Evolutionary conservation across 192 early-diverging fungal species (phyloP).

Genomic region (Gamsiella multidivaricata): DNA sequence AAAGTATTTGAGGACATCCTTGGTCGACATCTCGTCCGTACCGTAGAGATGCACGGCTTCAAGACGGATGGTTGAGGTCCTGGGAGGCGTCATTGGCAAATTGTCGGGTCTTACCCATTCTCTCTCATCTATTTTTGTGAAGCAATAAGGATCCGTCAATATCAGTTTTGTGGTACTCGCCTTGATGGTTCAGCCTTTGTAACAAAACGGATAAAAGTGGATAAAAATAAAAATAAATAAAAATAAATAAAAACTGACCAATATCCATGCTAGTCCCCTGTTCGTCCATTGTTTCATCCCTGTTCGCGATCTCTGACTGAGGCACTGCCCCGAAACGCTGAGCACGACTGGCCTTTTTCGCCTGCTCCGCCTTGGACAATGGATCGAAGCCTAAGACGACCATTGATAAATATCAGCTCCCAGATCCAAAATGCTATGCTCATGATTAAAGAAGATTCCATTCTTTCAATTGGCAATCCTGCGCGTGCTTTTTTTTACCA

Average conservation of each 20-base stretch:
- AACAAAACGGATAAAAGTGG: too few relatives aligned
- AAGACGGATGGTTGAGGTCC: conserved; percentile 37
- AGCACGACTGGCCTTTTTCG: conserved; percentile 39
- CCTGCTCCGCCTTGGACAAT: conserved; percentile 41
- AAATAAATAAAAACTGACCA: too few relatives aligned
- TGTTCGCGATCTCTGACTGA: not conserved
- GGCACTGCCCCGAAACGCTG: conserved; percentile 24
- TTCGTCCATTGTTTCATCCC: conserved; percentile 22
- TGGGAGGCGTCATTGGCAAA: conserved; percentile 39
- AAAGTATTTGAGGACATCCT: conserved; percentile 59
- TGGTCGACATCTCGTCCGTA: conserved; percentile 60
- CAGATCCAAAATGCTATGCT: not conserved
- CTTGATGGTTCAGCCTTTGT: too few relatives aligned
- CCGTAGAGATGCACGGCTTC: conserved; percentile 57
- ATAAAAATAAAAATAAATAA: too few relatives aligned
- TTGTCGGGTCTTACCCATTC: conserved; percentile 28
- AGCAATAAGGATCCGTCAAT: too few relatives aligned
- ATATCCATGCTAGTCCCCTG: conserved; percentile 39
- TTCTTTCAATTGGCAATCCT: too few relatives aligned
- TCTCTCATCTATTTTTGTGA: conserved; percentile 34
- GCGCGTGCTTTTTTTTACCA: conserved; percentile 11
- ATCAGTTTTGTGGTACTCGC: too few relatives aligned
- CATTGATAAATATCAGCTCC: not conserved
- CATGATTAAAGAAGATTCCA: not conserved
- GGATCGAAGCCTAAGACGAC: conserved; percentile 32